A percentile compares a stretch with the other conserved stretches of the same genome.
Conservation (phyloP, 805 yeast genomes). For the Lipomyces mesembrius region DNA sequence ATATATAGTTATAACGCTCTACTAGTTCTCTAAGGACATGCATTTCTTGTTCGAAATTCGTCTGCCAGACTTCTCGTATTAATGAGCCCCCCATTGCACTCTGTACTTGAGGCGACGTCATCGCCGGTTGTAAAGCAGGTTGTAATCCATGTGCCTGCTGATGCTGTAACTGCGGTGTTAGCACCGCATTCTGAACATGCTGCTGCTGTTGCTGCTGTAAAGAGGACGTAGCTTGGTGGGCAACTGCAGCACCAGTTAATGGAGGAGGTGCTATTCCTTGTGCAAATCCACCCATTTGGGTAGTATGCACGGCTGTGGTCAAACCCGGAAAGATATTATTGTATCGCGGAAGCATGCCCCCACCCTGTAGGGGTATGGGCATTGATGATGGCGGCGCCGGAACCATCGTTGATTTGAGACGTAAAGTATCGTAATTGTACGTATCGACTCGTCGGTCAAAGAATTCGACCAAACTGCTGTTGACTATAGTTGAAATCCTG, state of each 20-base stretch:
- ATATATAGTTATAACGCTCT: slow-evolving; percentile 47
- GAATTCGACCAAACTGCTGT: background rate
- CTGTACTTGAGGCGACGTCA: slow-evolving; percentile 29
- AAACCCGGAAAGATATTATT: slow-evolving; percentile 14
- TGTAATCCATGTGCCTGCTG: slow-evolving; percentile 34
- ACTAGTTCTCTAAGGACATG: slow-evolving; percentile 47
- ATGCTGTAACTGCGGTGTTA: slow-evolving; percentile 35
- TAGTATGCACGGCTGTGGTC: background rate
- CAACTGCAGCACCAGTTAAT: slow-evolving; percentile 2
- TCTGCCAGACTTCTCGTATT: slow-evolving; percentile 49
- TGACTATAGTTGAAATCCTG: background rate
- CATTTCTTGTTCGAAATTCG: slow-evolving; percentile 51
- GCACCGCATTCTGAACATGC: slow-evolving; percentile 30
- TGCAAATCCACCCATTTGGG: slow-evolving; percentile 12
- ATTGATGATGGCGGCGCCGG: slow-evolving; percentile 18
- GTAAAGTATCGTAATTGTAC: background rate
- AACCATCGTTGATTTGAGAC: slow-evolving; percentile 4
- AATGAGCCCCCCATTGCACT: slow-evolving; percentile 18
- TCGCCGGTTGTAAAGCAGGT: slow-evolving; percentile 32
- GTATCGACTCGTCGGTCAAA: background rate
- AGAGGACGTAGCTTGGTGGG: background rate
- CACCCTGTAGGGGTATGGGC: slow-evolving; percentile 16
- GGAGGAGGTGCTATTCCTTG: slow-evolving; percentile 9
- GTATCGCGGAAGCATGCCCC: slow-evolving; percentile 16
- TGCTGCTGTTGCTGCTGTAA: slow-evolving; percentile 29